Conservation (phyloP, 2,329 filamentous ascomycete genomes). For the Trichoderma koningii region DNA sequence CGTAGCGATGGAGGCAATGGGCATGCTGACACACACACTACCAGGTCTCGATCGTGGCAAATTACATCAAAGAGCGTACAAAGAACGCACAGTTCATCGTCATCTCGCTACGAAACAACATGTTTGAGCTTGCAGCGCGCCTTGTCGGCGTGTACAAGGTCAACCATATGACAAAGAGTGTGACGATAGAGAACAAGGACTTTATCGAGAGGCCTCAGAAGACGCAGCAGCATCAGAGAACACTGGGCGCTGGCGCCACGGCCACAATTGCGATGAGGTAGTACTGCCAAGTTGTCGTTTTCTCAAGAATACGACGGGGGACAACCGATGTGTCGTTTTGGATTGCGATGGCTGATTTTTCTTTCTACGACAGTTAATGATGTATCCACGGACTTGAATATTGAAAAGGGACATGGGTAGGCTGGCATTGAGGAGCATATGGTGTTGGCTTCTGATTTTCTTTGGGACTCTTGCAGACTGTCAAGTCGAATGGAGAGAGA, state of each 20-base stretch:
- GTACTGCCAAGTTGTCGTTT: constrained; percentile 8
- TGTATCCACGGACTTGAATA: constrained; percentile 18
- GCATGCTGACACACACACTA: not conserved
- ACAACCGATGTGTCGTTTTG: not conserved
- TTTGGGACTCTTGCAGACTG: constrained; percentile 2
- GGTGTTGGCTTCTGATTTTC: not conserved
- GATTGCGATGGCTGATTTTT: constrained; percentile 3
- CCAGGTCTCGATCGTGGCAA: constrained; percentile 93
- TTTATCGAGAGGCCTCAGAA: constrained; percentile 57
- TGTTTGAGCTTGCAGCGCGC: constrained; percentile 97
- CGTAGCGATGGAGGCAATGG: constrained; percentile 30
- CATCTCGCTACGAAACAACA: constrained; percentile 96
- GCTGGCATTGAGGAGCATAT: not conserved
- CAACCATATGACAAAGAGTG: constrained; percentile 96
- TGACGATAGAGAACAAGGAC: constrained; percentile 83
- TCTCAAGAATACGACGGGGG: not conserved
- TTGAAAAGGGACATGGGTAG: not conserved
- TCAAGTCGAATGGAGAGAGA: not conserved
- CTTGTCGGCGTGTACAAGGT: constrained; percentile 99
- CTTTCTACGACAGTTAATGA: not conserved
- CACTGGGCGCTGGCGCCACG: constrained; percentile 34
- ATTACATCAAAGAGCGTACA: constrained; percentile 98
- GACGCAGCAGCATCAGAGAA: constrained; percentile 39
- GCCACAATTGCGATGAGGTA: constrained; percentile 43
- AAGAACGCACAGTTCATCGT: constrained; percentile 99